A percentile compares a stretch with the other conserved stretches of the same genome.
Evolutionary conservation across 2,329 filamentous ascomycete genomes (phyloP).

Genomic region (Aspergillus awamori): DNA sequence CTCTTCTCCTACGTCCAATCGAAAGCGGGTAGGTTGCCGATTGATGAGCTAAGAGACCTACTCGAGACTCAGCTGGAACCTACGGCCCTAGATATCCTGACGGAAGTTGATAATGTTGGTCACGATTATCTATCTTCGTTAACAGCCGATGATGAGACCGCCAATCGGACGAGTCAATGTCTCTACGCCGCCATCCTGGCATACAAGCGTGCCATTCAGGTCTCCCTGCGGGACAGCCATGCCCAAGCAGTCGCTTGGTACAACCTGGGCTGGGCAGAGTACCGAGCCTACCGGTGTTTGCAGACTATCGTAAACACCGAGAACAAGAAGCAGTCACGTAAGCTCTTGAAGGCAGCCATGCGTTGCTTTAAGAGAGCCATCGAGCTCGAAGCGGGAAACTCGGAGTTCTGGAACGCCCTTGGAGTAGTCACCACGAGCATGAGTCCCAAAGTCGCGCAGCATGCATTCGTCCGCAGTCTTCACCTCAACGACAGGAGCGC

Average conservation of each 20-base stretch:
- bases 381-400: conserved; percentile 88
- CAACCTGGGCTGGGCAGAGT: conserved; percentile 93
- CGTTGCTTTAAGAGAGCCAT: conserved; percentile 94
- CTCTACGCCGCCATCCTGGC: conserved; percentile 76
- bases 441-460: conserved; percentile 86
- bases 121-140: conserved; percentile 41
- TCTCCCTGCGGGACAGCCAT: conserved; percentile 72
- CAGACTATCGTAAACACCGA: conserved; percentile 40
- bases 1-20: conserved; percentile 79
- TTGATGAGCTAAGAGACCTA: conserved; percentile 58
- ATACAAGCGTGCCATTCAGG: conserved; percentile 81
- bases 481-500: conserved; percentile 87
- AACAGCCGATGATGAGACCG: conserved; percentile 32
- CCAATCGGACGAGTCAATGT: conserved; percentile 53
- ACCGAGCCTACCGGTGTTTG: conserved; percentile 73
- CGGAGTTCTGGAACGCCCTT: conserved; percentile 96
- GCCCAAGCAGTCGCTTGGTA: conserved; percentile 96
- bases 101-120: conserved; percentile 69
- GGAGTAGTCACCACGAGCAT: conserved; percentile 86
- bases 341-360: conserved; percentile 77
- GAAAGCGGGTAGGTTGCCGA: conserved; percentile 65
- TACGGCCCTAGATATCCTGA: conserved; percentile 63
- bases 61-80: conserved; percentile 55
- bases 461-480: conserved; percentile 89
- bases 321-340: conserved; percentile 60